These are phyloP conservation scores for Fusarium ramigenum DNA, from an alignment of 2,329 filamentous ascomycete species.

Conservation along the genomic window DNA sequence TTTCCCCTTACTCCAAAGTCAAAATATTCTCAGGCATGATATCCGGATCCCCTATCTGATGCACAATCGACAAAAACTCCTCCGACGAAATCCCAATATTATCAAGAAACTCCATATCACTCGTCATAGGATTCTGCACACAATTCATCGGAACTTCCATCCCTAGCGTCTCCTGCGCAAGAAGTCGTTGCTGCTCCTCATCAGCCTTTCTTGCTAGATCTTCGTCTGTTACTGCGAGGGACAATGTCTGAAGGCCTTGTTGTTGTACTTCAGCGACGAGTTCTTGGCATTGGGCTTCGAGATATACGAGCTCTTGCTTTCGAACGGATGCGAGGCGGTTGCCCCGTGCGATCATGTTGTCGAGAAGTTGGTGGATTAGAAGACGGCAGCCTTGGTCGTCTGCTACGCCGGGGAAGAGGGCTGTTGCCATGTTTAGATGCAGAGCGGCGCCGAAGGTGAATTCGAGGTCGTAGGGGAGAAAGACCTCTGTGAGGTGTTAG, in stretches of 20 bases:
- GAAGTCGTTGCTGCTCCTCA: slow-evolving; percentile 9
- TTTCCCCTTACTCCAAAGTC: slow-evolving; percentile 13
- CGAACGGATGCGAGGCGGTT: slow-evolving; percentile 47
- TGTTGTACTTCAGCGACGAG: slow-evolving; percentile 39
- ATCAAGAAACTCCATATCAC: slow-evolving; percentile 47
- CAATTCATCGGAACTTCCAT: slow-evolving; percentile 11
- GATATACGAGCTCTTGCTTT: slow-evolving; percentile 46
- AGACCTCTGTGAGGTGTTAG: slow-evolving; percentile 43
- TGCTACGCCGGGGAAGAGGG: slow-evolving; percentile 46
- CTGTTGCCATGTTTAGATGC: slow-evolving; percentile 50
- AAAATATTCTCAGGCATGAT: slow-evolving; percentile 35
- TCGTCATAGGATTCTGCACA: slow-evolving; percentile 16
- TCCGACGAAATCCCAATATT: slow-evolving; percentile 51
- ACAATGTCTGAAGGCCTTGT: slow-evolving; percentile 41
- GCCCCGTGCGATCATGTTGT: slow-evolving; percentile 47
- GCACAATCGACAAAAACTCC: slow-evolving; percentile 51
- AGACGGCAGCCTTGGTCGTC: slow-evolving; percentile 39
- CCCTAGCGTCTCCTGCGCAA: background rate
- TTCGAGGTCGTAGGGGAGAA: slow-evolving; percentile 52
- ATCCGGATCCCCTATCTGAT: slow-evolving; percentile 46
- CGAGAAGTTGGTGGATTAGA: slow-evolving; percentile 44
- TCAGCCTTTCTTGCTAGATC: background rate
- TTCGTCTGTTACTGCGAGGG: slow-evolving; percentile 23
- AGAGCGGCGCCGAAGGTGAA: slow-evolving; percentile 49
- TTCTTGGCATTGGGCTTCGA: slow-evolving; percentile 44